These are phyloP conservation scores for Colletotrichum ledebouriae DNA, from an alignment of 2,329 filamentous ascomycete species.

Conservation along the genomic window DNA sequence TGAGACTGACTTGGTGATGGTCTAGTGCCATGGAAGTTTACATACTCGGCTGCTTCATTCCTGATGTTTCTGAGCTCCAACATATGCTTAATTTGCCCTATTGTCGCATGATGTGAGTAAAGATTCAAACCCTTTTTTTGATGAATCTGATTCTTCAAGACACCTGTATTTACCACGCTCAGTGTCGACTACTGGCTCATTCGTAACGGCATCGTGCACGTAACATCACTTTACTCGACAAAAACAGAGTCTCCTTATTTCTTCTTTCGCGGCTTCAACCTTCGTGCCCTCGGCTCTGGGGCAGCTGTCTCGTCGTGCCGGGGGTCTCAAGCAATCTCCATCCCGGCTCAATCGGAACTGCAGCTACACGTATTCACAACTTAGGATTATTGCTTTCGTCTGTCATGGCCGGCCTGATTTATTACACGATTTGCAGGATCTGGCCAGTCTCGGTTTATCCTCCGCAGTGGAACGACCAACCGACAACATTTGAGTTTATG, in stretches of 20 bases:
- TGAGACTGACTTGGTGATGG: not conserved
- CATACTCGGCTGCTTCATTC: constrained; percentile 9
- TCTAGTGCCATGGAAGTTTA: constrained; percentile 18
- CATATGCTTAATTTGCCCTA: constrained; percentile 11
- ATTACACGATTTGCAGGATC: not conserved
- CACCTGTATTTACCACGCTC: too few species aligned
- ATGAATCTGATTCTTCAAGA: not conserved
- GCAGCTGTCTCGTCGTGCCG: not conserved
- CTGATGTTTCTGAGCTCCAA: constrained; percentile 20
- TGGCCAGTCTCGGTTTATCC: not conserved
- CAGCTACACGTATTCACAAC: constrained; percentile 15
- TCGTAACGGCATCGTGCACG: too few species aligned
- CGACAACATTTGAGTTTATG: not conserved
- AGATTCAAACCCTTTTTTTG: too few species aligned
- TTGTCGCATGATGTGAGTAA: not conserved
- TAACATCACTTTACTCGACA: too few species aligned
- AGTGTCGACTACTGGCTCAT: too few species aligned
- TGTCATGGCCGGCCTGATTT: not conserved
- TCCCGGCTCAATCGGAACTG: not conserved
- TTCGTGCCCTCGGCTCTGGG: constrained; percentile 7
- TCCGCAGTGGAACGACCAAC: not conserved
- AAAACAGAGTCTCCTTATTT: too few species aligned
- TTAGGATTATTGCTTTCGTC: constrained; percentile 20
- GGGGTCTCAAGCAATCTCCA: constrained; percentile 6
- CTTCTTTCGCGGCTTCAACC: not conserved